phyloP scores from a whole-genome alignment of 2,329 filamentous ascomycete genomes.

The Cytospora chrysosperma region DNA sequence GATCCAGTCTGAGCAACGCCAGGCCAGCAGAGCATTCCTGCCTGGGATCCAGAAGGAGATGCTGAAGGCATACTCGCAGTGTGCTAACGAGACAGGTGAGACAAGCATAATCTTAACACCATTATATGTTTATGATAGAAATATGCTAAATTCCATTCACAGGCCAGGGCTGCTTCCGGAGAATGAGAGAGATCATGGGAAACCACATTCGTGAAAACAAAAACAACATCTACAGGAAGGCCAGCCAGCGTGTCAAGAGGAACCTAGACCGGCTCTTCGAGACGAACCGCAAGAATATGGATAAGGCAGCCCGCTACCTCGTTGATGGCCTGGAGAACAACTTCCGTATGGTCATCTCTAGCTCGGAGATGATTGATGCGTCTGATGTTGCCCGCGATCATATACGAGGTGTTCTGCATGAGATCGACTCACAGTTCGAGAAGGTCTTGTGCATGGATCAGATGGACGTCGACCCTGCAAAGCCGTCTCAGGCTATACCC shows the following conservation, averaged over 20 bases:
- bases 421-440: conserved; percentile 10
- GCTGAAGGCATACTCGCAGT: background rate
- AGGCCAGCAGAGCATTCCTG: background rate
- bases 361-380: conserved; percentile 6
- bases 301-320: background rate
- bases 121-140: background rate
- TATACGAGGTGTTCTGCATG: conserved; percentile 1
- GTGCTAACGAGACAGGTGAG: background rate
- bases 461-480: background rate
- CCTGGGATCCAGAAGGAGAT: conserved; percentile 5
- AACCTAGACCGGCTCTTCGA: background rate
- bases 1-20: conserved; percentile 2
- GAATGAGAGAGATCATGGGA: background rate
- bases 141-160: background rate
- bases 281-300: background rate
- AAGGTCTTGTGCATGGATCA: background rate
- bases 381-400: conserved; percentile 6
- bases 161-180: background rate
- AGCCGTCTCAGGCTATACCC: background rate
- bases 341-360: background rate
- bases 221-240: background rate
- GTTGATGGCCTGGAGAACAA: background rate
- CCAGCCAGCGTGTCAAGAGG: background rate
- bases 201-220: background rate
- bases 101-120: too few species aligned